A percentile compares a stretch with the other conserved stretches of the same genome.
phyloP scores from a whole-genome alignment of 495 filamentous ascomycete genomes.

The Xylaria scruposa region DNA sequence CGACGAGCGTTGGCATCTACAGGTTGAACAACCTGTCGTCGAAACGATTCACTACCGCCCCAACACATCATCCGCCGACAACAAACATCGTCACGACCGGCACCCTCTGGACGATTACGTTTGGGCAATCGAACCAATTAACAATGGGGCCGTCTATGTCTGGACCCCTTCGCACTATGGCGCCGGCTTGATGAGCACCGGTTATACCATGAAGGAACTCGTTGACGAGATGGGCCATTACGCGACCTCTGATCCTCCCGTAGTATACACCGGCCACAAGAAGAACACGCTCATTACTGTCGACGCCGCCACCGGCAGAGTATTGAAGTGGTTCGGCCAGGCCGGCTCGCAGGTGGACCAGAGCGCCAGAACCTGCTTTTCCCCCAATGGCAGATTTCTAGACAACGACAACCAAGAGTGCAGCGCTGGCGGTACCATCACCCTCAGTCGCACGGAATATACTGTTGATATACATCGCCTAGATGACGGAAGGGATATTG shows the following conservation, averaged over 20 bases:
- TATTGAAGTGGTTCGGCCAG: slow-evolving; percentile 62
- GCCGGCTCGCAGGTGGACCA: slow-evolving; percentile 52
- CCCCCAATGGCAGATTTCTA: slow-evolving; percentile 63
- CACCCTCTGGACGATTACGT: slow-evolving; percentile 78
- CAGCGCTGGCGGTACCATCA: slow-evolving; percentile 71
- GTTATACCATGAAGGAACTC: slow-evolving; percentile 82
- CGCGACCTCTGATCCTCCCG: slow-evolving; percentile 68
- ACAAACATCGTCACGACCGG: slow-evolving; percentile 51
- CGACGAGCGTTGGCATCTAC: slow-evolving; percentile 79
- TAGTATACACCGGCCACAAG: slow-evolving; percentile 91
- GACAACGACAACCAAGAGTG: slow-evolving; percentile 71
- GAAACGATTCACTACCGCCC: slow-evolving; percentile 83
- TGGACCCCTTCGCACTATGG: slow-evolving; percentile 75
- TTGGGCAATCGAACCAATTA: slow-evolving; percentile 96
- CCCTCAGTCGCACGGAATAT: slow-evolving; percentile 85
- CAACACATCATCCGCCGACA: slow-evolving; percentile 66
- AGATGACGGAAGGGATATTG: slow-evolving; percentile 77
- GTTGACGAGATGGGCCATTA: slow-evolving; percentile 78
- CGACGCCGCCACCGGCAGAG: slow-evolving; percentile 80
- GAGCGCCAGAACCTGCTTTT: slow-evolving; percentile 59
- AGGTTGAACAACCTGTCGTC: slow-evolving; percentile 84
- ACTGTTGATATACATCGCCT: slow-evolving; percentile 80
- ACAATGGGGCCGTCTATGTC: slow-evolving; percentile 87
- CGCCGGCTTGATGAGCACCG: slow-evolving; percentile 78
- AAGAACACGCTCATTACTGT: slow-evolving; percentile 86